A percentile compares a stretch with the other conserved stretches of the same genome.
phyloP scores from a whole-genome alignment of 306 rosid species.

The Arachis stenosperma region DNA sequence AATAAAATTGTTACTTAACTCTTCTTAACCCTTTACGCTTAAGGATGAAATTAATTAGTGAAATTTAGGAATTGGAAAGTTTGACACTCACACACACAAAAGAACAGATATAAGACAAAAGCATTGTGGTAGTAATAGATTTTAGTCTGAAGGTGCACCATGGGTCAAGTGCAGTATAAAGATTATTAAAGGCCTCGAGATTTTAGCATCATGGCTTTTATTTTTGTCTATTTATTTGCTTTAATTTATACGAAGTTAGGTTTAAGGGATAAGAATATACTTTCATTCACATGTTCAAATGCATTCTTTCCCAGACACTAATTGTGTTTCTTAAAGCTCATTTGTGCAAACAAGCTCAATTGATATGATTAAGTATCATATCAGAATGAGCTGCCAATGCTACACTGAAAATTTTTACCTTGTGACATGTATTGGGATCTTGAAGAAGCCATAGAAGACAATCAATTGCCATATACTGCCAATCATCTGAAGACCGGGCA shows the following conservation, averaged over 20 bases:
- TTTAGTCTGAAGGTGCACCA: neutral
- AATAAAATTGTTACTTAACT: conserved; percentile 20
- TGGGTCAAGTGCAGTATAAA: neutral
- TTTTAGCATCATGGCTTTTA: conserved; percentile 6
- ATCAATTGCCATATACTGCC: conserved; percentile 99
- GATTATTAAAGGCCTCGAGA: conserved; percentile 15
- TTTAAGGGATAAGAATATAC: conserved; percentile 19
- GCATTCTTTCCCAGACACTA: conserved; percentile 23
- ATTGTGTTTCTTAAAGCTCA: conserved; percentile 7
- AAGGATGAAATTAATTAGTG: conserved; percentile 15
- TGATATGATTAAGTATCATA: conserved; percentile 10
- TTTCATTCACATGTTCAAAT: conserved; percentile 12
- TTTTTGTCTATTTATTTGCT: neutral
- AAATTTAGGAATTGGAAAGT: conserved; percentile 26
- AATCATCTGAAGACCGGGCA: conserved; percentile 92
- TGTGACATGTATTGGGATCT: conserved; percentile 85
- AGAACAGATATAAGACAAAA: conserved; percentile 8
- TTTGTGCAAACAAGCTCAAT: conserved; percentile 19
- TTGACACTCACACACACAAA: neutral
- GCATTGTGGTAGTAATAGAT: conserved; percentile 17
- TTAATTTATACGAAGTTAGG: conserved; percentile 4
- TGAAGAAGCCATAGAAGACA: conserved; percentile 97
- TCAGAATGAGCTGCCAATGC: conserved; percentile 9
- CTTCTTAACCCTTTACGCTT: conserved; percentile 14
- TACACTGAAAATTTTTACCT: conserved; percentile 54